Base-by-base conservation (phyloP, 164 flowering plant genomes). In the Echeveria elegans region DNA sequence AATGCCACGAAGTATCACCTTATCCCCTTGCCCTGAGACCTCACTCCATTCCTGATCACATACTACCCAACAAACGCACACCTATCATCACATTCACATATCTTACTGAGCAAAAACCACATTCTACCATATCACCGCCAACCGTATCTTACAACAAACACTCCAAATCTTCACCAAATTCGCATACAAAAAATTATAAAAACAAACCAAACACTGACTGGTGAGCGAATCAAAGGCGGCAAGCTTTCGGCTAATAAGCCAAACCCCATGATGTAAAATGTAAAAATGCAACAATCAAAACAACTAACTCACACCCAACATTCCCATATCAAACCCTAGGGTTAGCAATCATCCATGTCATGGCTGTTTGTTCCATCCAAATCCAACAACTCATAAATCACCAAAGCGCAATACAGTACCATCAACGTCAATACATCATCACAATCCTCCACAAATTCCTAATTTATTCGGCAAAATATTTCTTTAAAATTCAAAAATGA, bases 321-420 rank as follows among this genome's bases (percentile, higher is more conserved):
- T 52, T 23, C 58, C 29, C 28, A 52, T 21, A 10, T 52, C 18
- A 43, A 43, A 43, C 11, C 47, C n/a, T 14, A 15, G 5, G 15
- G 58, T 24, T 52, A 21, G 58, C 58, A 5, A 52, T 52, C 58
- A 52, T 21, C 58, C 10, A 6, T 23, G 61, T 56, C 32, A 28
- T 28, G 61, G 61, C 31, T 32, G 61, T 52, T 52, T 52, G 58
- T 52, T 52, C 28, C 58, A 52, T 52, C 29, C 58, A 52, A 23
- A 52, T 21, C 58, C 29, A 52, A 52, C 58, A 52, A 52, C 29
- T 52, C 58, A 52, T 21, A 52, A 52, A 10, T 11, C 58, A n/a
- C 50, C 4, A 45, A 8, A n/a, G n/a, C n/a, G n/a, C n/a, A n/a
- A n/a, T n/a, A 41, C 15, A 41, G 45, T 41, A 41, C 50, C 50